phyloP scores from a whole-genome alignment of 1,284 basidiomycete genomes.

The Ustilago esculenta region DNA sequence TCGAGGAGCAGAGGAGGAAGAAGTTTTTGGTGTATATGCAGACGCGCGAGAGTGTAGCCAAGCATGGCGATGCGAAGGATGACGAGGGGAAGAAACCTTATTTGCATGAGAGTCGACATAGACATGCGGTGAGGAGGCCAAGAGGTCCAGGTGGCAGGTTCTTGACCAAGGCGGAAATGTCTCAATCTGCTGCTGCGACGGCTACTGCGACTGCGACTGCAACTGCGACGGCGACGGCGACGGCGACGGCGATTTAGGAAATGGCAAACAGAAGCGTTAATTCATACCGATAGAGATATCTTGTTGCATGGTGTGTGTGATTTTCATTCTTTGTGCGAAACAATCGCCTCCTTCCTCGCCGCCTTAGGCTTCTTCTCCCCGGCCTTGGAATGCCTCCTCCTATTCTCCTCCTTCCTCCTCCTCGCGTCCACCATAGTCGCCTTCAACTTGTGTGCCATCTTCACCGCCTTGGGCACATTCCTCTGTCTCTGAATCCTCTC shows the following conservation, averaged over 20 bases:
- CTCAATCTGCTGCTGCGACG: conserved; percentile 20
- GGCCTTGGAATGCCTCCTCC: conserved; percentile 75
- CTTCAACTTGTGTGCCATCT: conserved; percentile 87
- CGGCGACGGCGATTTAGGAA: too few relatives aligned
- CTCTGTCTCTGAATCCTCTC: conserved; percentile 82
- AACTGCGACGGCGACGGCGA: not conserved
- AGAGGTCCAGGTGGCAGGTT: conserved; percentile 95
- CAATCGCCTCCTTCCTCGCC: conserved; percentile 75
- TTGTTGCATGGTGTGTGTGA: not conserved
- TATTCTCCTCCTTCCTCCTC: conserved; percentile 90
- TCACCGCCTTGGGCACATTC: conserved; percentile 88
- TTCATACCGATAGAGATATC: too few relatives aligned
- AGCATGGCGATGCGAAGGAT: conserved; percentile 43
- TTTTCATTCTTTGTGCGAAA: conserved; percentile 30
- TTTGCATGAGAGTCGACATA: conserved; percentile 94
- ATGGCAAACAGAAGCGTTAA: too few relatives aligned
- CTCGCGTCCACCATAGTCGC: conserved; percentile 89
- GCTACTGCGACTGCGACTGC: conserved; percentile 3
- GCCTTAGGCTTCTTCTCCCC: conserved; percentile 89
- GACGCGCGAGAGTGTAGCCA: conserved; percentile 43
- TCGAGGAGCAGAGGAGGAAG: conserved; percentile 60
- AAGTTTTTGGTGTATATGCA: conserved; percentile 49
- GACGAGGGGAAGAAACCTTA: conserved; percentile 78
- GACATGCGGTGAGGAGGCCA: conserved; percentile 95
- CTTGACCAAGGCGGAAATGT: conserved; percentile 69